These are phyloP conservation scores for Medicago truncatula DNA, from an alignment of 306 rosid species.

Conservation along the genomic window DNA sequence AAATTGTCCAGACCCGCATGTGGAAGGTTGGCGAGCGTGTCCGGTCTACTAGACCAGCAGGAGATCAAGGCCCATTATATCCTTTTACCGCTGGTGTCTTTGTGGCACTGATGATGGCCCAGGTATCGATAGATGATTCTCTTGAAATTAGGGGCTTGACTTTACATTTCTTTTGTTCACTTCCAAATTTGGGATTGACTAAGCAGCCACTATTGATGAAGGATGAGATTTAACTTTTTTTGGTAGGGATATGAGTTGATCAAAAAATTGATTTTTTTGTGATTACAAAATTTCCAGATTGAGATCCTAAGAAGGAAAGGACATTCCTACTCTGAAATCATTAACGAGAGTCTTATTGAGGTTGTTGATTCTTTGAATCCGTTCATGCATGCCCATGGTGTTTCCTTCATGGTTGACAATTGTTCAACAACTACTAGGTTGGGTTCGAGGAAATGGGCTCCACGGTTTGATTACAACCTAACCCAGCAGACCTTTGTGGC, in stretches of 20 bases:
- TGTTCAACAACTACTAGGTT: conserved; percentile 97
- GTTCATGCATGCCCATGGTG: conserved; percentile 98
- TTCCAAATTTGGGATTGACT: conserved; percentile 16
- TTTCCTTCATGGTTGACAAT: conserved; percentile 96
- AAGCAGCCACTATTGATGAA: background rate
- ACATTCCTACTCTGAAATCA: conserved; percentile 94
- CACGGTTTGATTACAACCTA: conserved; percentile 84
- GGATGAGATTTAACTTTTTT: background rate
- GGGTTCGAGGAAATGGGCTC: conserved; percentile 99
- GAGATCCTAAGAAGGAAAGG: conserved; percentile 95
- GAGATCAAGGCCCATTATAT: conserved; percentile 84
- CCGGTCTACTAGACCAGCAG: conserved; percentile 71
- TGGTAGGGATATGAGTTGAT: background rate
- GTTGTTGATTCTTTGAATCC: conserved; percentile 95
- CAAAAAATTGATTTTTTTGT: background rate
- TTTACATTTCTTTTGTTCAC: background rate
- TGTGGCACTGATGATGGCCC: conserved; percentile 99
- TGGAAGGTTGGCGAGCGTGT: conserved; percentile 98
- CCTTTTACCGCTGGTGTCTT: conserved; percentile 97
- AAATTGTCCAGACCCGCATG: conserved; percentile 96
- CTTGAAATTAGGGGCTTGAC: background rate
- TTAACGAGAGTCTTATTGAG: conserved; percentile 93
- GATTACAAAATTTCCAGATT: conserved; percentile 58
- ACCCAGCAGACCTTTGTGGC: conserved; percentile 95
- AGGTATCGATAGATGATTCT: conserved; percentile 52